Percentiles rank a stretch among this genome's conserved stretches.
phyloP scores from a whole-genome alignment of 257 asterid genomes.

The Gentiana dahurica region DNA sequence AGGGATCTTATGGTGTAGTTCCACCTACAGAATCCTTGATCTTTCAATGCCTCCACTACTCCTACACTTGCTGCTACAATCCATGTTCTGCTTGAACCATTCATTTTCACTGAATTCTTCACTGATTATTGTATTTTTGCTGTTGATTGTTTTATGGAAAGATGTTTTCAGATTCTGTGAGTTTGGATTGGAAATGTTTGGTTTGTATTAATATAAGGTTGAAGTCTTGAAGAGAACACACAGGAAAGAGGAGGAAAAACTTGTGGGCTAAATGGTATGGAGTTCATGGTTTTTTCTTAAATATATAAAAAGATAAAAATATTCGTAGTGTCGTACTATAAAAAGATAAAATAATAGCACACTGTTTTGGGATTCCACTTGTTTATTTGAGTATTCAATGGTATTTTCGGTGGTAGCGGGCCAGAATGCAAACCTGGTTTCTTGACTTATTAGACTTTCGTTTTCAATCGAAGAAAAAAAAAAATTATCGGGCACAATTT shows the following conservation, averaged over 20 bases:
- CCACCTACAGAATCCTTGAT: no score
- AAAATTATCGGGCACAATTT: no score
- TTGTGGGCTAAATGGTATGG: neutral
- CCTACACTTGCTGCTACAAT: constrained; percentile 9
- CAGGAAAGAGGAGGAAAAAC: neutral
- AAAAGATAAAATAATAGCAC: neutral
- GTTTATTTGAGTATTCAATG: no score
- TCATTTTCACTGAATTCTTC: neutral
- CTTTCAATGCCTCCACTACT: no score
- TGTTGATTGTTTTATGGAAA: neutral
- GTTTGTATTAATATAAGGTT: neutral
- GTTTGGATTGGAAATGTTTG: neutral
- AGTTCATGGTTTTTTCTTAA: neutral
- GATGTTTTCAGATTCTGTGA: no score
- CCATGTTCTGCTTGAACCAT: constrained; percentile 16
- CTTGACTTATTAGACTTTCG: no score
- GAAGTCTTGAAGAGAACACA: neutral
- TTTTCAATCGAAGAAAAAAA: no score
- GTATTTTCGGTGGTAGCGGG: no score
- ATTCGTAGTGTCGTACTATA: no score
- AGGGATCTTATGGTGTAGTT: constrained; percentile 6
- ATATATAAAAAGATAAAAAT: neutral
- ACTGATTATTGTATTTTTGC: neutral
- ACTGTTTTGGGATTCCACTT: no score
- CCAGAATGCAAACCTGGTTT: no score